Conservation (phyloP, 306 rosid species). For the Cyclanthera cordifolia region DNA sequence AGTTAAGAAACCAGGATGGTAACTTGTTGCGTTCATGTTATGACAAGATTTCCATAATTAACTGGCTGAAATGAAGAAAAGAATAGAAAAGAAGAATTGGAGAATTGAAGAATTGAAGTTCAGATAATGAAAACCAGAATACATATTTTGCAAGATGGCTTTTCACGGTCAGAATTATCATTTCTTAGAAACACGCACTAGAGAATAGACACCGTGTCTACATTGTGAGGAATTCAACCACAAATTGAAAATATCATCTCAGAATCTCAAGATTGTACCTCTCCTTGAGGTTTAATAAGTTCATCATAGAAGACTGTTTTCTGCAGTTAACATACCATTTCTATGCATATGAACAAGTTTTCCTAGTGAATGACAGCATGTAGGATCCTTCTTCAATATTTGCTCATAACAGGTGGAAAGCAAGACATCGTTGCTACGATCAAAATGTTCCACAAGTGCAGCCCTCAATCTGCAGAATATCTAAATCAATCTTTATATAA, state of each 20-base stretch:
- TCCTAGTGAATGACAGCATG: constrained; percentile 44
- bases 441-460: constrained; percentile 41
- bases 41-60: neutral
- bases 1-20: neutral
- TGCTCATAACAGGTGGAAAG: constrained; percentile 43
- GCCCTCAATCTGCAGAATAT: constrained; percentile 48
- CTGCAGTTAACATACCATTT: constrained; percentile 38
- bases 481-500: neutral
- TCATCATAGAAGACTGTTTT: neutral
- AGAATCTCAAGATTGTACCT: neutral
- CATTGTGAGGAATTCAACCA: neutral
- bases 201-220: too few relatives aligned
- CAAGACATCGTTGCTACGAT: constrained; percentile 27
- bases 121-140: neutral
- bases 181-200: neutral
- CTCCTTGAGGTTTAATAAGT: neutral
- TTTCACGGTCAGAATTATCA: neutral
- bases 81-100: too few relatives aligned
- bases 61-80: neutral
- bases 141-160: neutral
- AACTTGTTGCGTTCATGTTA: neutral
- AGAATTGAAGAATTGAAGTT: neutral
- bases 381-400: constrained; percentile 61
- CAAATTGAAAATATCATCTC: neutral
- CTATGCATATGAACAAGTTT: constrained; percentile 57